A percentile compares a stretch with the other conserved stretches of the same genome.
Conservation (phyloP, 345 rosid species). For the Nasturtium officinale region DNA sequence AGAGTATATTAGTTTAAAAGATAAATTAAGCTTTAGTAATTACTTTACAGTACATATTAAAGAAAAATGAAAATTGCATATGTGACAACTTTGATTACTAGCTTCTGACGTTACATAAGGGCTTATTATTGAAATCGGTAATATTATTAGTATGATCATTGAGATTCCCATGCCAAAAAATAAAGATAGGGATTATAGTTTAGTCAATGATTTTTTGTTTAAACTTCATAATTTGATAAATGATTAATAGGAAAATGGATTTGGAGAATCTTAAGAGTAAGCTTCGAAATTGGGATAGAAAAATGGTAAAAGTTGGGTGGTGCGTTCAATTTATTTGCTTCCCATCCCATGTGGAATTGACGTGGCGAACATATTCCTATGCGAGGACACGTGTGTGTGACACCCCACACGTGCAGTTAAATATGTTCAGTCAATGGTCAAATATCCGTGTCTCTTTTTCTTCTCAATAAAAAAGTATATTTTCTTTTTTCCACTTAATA, state of each 20-base stretch:
- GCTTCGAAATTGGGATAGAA: conserved; percentile 22
- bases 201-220: conserved; percentile 3
- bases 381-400: conserved; percentile 38
- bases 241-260: conserved; percentile 19
- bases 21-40: background rate
- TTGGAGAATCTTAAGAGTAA: conserved; percentile 27
- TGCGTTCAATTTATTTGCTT: background rate
- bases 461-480: background rate
- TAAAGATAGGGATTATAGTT: conserved; percentile 6
- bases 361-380: conserved; percentile 39
- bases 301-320: conserved; percentile 30
- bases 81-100: background rate
- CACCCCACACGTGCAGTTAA: conserved; percentile 33
- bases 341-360: conserved; percentile 42
- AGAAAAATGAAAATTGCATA: background rate
- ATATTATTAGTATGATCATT: background rate
- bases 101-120: background rate
- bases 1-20: background rate
- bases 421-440: conserved; percentile 33
- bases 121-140: background rate
- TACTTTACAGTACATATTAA: background rate
- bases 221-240: conserved; percentile 6
- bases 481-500: background rate
- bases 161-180: conserved; percentile 39
- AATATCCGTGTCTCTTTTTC: conserved; percentile 16